These are phyloP conservation scores for Avena sativa DNA, from an alignment of 176 grass and related monocot genomes.

Conservation along the genomic window DNA sequence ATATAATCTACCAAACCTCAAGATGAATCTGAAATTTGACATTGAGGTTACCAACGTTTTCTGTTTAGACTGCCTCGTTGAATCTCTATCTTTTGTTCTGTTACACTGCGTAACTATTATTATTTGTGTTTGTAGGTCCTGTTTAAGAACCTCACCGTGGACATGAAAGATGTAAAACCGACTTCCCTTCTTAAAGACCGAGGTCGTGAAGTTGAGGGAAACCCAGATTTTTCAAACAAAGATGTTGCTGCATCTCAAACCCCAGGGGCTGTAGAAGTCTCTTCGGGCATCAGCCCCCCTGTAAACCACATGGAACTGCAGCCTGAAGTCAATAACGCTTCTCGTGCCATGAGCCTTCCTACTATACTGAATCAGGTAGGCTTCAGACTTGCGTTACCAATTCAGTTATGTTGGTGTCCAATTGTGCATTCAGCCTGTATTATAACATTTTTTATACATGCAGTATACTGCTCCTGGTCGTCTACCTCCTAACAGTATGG, in stretches of 20 bases:
- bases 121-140: slow-evolving; percentile 63
- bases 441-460: slow-evolving; percentile 42
- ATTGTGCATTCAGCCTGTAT: not conserved
- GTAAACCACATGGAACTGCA: slow-evolving; percentile 63
- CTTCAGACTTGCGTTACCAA: slow-evolving; percentile 6
- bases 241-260: slow-evolving; percentile 68
- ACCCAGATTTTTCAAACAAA: slow-evolving; percentile 93
- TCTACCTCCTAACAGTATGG: slow-evolving; percentile 59
- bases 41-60: slow-evolving; percentile 68
- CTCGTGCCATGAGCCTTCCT: slow-evolving; percentile 61
- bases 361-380: slow-evolving; percentile 64
- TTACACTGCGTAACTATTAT: slow-evolving; percentile 22
- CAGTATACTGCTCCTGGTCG: slow-evolving; percentile 66
- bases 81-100: slow-evolving; percentile 20
- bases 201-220: slow-evolving; percentile 78
- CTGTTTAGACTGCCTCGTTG: slow-evolving; percentile 1
- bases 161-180: slow-evolving; percentile 93
- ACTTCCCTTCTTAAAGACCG: slow-evolving; percentile 69
- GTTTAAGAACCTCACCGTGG: slow-evolving; percentile 83
- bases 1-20: slow-evolving; percentile 88
- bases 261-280: slow-evolving; percentile 52
- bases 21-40: slow-evolving; percentile 95
- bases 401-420: not conserved
- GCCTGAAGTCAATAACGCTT: slow-evolving; percentile 64
- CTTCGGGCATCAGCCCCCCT: slow-evolving; percentile 53